Evolutionary conservation across 345 rosid species (phyloP).

Genomic region (Passiflora organensis): DNA sequence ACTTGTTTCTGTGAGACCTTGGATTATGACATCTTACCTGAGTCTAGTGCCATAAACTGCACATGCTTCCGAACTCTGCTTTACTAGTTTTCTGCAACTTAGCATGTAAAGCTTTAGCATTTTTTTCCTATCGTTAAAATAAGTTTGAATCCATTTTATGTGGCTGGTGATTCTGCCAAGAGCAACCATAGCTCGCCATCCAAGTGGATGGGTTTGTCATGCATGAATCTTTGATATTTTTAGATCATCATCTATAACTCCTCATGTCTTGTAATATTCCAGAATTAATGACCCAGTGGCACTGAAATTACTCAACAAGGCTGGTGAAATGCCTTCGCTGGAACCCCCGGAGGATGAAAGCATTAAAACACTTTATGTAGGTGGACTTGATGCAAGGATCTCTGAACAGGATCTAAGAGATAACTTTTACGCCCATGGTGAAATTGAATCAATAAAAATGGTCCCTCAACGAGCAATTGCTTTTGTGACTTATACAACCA

Average conservation of each 20-base stretch:
- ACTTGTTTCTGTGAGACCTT: no score
- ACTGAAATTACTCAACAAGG: constrained; percentile 79
- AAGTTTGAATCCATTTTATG: no score
- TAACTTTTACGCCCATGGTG: constrained; percentile 85
- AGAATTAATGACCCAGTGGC: constrained; percentile 97
- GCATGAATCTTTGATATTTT: neutral
- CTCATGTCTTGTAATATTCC: constrained; percentile 13
- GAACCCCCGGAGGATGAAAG: constrained; percentile 91
- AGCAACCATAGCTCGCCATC: no score
- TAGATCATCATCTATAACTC: no score
- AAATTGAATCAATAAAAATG: constrained; percentile 80
- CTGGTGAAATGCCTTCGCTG: constrained; percentile 93
- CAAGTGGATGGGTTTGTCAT: neutral
- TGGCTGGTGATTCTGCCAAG: no score
- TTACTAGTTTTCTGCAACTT: no score
- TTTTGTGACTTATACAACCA: constrained; percentile 80
- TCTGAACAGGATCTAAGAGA: constrained; percentile 88
- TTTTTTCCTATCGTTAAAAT: no score
- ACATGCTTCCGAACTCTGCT: no score
- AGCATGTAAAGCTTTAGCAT: no score
- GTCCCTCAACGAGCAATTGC: constrained; percentile 87
- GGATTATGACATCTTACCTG: no score
- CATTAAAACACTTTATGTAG: constrained; percentile 84
- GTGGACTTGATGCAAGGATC: constrained; percentile 80
- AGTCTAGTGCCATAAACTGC: no score